phyloP scores from a whole-genome alignment of 805 yeast species.

The Barnettozyma pratensis region DNA sequence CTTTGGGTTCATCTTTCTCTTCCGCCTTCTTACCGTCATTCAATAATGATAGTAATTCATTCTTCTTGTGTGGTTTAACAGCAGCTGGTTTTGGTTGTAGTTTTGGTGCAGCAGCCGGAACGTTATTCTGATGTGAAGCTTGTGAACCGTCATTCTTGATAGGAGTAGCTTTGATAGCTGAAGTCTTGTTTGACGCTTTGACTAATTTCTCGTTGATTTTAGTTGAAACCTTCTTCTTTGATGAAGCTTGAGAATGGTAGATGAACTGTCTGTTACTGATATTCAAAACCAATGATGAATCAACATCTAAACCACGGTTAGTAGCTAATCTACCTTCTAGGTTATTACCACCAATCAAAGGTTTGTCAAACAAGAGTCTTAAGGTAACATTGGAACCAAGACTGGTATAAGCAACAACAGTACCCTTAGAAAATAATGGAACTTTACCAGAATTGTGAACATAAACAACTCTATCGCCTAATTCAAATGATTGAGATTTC shows the following conservation, averaged over 20 bases:
- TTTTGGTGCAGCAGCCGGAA: neutral
- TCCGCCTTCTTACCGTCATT: conserved; percentile 28
- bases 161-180: neutral
- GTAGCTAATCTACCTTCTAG: conserved; percentile 73
- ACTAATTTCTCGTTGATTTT: conserved; percentile 4
- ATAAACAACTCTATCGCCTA: conserved; percentile 89
- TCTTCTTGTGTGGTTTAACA: conserved; percentile 16
- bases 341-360: conserved; percentile 75
- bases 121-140: neutral
- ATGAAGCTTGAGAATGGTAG: conserved; percentile 65
- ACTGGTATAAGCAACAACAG: conserved; percentile 74
- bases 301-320: conserved; percentile 80
- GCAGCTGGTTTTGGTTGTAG: conserved; percentile 5
- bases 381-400: conserved; percentile 49
- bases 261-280: conserved; percentile 69
- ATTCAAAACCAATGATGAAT: conserved; percentile 77
- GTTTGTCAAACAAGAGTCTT: conserved; percentile 79
- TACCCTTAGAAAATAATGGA: conserved; percentile 82
- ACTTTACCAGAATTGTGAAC: conserved; percentile 86
- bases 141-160: no score
- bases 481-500: conserved; percentile 66
- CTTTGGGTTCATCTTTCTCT: conserved; percentile 14
- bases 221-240: conserved; percentile 18
- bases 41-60: conserved; percentile 40
- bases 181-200: neutral